Evolutionary conservation across 2,329 filamentous ascomycete genomes (phyloP).

Genomic region (Neofusicoccum kwambonambiense): DNA sequence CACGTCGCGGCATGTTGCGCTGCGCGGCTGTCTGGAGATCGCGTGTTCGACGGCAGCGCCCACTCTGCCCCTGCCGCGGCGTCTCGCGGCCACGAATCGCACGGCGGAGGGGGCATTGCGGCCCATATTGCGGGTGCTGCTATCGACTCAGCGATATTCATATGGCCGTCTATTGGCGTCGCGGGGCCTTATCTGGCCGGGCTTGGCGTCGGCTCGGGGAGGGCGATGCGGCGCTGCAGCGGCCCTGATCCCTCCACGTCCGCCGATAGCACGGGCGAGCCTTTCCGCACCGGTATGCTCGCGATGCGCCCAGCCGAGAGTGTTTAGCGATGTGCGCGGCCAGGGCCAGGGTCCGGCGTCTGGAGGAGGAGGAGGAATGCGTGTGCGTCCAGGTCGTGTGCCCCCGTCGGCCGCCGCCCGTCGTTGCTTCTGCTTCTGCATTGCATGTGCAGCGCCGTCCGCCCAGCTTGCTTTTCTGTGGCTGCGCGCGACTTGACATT

Average conservation of each 20-base stretch:
- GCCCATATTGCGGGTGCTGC: not conserved
- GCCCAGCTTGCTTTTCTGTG: constrained; percentile 12
- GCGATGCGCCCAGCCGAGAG: constrained; percentile 8
- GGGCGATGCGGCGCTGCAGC: not conserved
- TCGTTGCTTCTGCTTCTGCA: constrained; percentile 14
- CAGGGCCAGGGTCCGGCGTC: not conserved
- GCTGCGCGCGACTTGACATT: constrained; percentile 3
- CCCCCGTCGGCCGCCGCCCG: not conserved
- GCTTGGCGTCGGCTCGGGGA: not conserved
- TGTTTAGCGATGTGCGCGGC: not conserved
- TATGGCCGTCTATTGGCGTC: constrained; percentile 16
- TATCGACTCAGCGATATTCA: not conserved
- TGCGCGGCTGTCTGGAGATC: not conserved
- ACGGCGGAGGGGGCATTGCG: not conserved
- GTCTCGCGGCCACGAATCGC: not conserved
- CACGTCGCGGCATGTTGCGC: not conserved
- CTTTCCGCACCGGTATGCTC: not conserved
- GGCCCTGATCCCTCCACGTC: not conserved
- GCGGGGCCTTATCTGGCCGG: constrained; percentile 1
- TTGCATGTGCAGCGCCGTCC: constrained; percentile 7
- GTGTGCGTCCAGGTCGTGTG: constrained; percentile 10
- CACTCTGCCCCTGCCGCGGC: not conserved
- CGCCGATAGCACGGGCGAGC: not conserved
- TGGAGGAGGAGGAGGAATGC: not conserved
- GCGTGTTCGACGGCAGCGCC: not conserved